A percentile compares a stretch with the other conserved stretches of the same genome.
Conservation (phyloP, 371 early-diverging fungal genomes). For the Lichtheimia corymbifera region DNA sequence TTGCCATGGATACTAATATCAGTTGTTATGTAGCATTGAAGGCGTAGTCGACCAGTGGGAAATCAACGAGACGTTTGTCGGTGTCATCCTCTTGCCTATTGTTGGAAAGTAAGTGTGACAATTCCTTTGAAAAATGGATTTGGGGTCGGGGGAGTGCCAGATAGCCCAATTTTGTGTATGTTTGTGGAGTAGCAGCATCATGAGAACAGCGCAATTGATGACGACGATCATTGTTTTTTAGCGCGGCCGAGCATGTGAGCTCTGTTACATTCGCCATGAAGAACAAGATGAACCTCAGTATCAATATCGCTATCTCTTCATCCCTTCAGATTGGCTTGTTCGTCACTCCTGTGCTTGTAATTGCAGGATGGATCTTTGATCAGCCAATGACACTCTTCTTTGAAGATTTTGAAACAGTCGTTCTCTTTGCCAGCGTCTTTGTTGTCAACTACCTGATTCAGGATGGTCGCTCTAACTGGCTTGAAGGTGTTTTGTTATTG, state of each 20-base stretch:
- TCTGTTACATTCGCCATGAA: conserved; percentile 84
- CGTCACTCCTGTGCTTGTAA: conserved; percentile 83
- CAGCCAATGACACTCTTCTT: conserved; percentile 83
- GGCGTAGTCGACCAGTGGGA: conserved; percentile 68
- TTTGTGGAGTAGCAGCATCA: too few relatives aligned
- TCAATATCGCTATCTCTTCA: conserved; percentile 89
- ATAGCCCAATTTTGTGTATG: too few relatives aligned
- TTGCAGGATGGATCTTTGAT: conserved; percentile 85
- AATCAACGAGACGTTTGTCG: conserved; percentile 81
- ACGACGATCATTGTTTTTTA: conserved; percentile 10
- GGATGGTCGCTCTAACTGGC: conserved; percentile 79
- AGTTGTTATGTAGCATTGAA: conserved; percentile 53
- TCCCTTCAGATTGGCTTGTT: conserved; percentile 90
- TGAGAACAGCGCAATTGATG: too few relatives aligned
- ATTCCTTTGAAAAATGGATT: not conserved
- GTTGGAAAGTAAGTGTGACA: conserved; percentile 62
- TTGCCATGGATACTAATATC: not conserved
- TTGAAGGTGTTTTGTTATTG: conserved; percentile 84
- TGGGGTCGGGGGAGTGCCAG: too few relatives aligned
- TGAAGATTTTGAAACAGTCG: conserved; percentile 78
- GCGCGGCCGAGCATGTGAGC: conserved; percentile 68
- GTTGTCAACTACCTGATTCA: conserved; percentile 81
- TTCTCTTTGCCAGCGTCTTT: conserved; percentile 82
- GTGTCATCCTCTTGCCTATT: conserved; percentile 85
- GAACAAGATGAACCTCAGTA: conserved; percentile 89